A percentile compares a stretch with the other conserved stretches of the same genome.
phyloP scores from a whole-genome alignment of 345 rosid species.

The Clausena lansium region DNA sequence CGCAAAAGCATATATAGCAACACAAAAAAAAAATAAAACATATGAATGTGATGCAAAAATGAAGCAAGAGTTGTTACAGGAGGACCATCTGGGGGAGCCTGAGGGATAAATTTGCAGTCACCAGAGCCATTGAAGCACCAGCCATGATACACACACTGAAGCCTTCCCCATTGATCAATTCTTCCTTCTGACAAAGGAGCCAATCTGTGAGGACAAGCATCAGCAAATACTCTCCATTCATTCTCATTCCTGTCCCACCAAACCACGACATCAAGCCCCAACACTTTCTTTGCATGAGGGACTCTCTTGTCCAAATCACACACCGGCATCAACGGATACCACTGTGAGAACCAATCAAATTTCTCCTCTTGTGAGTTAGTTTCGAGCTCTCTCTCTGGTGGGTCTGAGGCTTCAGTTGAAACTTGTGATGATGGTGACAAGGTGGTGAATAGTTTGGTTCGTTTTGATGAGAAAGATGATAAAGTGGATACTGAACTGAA shows the following conservation, averaged over 20 bases:
- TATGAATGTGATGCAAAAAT: background rate
- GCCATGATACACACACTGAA: slow-evolving; percentile 87
- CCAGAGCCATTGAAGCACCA: slow-evolving; percentile 91
- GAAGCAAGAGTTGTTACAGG: slow-evolving; percentile 38
- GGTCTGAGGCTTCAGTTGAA: slow-evolving; percentile 1
- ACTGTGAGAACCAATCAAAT: slow-evolving; percentile 49
- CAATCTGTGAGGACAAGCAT: slow-evolving; percentile 70
- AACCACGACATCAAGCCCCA: slow-evolving; percentile 51
- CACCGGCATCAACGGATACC: slow-evolving; percentile 54
- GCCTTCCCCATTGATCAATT: slow-evolving; percentile 75
- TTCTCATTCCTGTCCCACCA: slow-evolving; percentile 56
- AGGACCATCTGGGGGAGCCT: slow-evolving; percentile 73
- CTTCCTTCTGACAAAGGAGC: slow-evolving; percentile 83
- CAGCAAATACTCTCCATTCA: slow-evolving; percentile 68
- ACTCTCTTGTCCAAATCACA: slow-evolving; percentile 49
- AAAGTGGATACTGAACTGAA: background rate
- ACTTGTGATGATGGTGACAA: slow-evolving; percentile 16
- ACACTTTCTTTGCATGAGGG: slow-evolving; percentile 45
- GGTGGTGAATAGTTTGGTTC: slow-evolving; percentile 21
- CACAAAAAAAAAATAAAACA: no score
- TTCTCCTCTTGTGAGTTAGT: slow-evolving; percentile 16
- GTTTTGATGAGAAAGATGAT: background rate
- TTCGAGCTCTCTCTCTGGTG: slow-evolving; percentile 11
- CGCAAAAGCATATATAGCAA: background rate
- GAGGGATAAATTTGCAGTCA: slow-evolving; percentile 79